Percentiles rank a stretch among this genome's conserved stretches.
Evolutionary conservation across 2,329 filamentous ascomycete species (phyloP).

Genomic region (Trichothecium sympodiale): DNA sequence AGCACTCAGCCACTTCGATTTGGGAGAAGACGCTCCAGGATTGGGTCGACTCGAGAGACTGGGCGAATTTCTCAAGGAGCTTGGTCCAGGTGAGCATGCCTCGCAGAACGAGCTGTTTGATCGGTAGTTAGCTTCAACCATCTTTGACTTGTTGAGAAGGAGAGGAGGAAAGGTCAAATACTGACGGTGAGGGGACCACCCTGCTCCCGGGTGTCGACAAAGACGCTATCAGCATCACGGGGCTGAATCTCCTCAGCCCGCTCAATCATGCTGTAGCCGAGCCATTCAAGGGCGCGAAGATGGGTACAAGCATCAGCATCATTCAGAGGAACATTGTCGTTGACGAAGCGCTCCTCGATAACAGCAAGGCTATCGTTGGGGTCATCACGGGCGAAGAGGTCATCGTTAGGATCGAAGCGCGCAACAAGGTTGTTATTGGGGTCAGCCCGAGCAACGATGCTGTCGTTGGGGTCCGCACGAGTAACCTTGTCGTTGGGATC

Average conservation of each 20-base stretch:
- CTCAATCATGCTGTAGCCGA: slow-evolving; percentile 4
- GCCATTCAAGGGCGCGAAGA: slow-evolving; percentile 4
- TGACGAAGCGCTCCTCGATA: neutral
- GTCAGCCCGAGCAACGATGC: too few species aligned
- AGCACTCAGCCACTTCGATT: slow-evolving; percentile 4
- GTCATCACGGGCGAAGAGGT: neutral
- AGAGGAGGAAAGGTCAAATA: neutral
- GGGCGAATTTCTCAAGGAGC: neutral
- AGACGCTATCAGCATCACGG: slow-evolving; percentile 1
- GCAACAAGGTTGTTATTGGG: too few species aligned
- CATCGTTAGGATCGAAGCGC: too few species aligned
- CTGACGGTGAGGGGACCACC: slow-evolving; percentile 3
- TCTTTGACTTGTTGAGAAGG: too few species aligned
- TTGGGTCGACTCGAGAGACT: slow-evolving; percentile 2
- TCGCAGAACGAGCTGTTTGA: slow-evolving; percentile 4
- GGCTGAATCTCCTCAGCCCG: slow-evolving; percentile 1
- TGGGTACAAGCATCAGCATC: slow-evolving; percentile 2
- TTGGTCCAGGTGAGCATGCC: slow-evolving; percentile 4
- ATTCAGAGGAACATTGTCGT: slow-evolving; percentile 1
- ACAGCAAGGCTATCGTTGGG: neutral
- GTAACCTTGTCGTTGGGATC: too few species aligned
- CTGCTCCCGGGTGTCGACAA: slow-evolving; percentile 2
- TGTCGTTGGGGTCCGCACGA: too few species aligned
- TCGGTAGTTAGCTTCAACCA: too few species aligned
- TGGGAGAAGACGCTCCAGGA: slow-evolving; percentile 1